Evolutionary conservation across 164 flowering plant genomes (phyloP).

Genomic region (Piper betle): DNA sequence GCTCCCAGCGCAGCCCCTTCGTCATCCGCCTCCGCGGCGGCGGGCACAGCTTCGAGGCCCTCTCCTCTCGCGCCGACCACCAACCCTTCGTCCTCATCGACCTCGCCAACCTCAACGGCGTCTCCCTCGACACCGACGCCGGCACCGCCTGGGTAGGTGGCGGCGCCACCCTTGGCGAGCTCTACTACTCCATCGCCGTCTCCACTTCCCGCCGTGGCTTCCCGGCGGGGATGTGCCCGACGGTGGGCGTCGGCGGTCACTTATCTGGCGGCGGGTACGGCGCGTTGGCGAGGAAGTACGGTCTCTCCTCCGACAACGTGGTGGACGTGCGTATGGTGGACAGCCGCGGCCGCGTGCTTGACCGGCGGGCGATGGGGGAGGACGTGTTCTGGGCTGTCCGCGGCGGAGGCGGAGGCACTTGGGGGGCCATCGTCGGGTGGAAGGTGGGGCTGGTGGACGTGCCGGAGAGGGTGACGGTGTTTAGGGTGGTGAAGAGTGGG

Average conservation of each 20-base stretch:
- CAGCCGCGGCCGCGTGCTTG: constrained; percentile 6
- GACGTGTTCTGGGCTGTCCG: constrained; percentile 17
- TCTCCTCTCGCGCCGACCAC: constrained; percentile 6
- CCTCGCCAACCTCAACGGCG: constrained; percentile 12
- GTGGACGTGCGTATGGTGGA: constrained; percentile 14
- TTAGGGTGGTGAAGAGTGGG: constrained; percentile 5
- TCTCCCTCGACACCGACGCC: constrained; percentile 9
- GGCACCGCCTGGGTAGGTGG: constrained; percentile 21
- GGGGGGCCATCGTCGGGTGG: constrained; percentile 14
- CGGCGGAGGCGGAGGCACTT: constrained; percentile 14
- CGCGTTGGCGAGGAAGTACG: constrained; percentile 15
- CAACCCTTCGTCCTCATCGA: constrained; percentile 16
- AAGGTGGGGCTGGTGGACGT: constrained; percentile 8
- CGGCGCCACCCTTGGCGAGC: constrained; percentile 25
- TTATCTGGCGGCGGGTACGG: constrained; percentile 21
- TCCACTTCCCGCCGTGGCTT: constrained; percentile 9
- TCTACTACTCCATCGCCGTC: constrained; percentile 11
- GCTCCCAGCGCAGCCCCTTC: constrained; percentile 7
- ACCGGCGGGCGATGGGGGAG: constrained; percentile 13
- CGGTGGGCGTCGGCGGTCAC: constrained; percentile 18
- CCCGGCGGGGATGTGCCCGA: constrained; percentile 17
- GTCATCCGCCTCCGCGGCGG: constrained; percentile 14
- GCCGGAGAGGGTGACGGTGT: constrained; percentile 9
- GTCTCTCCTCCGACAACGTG: constrained; percentile 16
- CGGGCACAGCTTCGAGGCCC: constrained; percentile 18